A percentile compares a stretch with the other conserved stretches of the same genome.
Conservation (phyloP, 2,329 filamentous ascomycete species). For the Canariomyces notabilis region DNA sequence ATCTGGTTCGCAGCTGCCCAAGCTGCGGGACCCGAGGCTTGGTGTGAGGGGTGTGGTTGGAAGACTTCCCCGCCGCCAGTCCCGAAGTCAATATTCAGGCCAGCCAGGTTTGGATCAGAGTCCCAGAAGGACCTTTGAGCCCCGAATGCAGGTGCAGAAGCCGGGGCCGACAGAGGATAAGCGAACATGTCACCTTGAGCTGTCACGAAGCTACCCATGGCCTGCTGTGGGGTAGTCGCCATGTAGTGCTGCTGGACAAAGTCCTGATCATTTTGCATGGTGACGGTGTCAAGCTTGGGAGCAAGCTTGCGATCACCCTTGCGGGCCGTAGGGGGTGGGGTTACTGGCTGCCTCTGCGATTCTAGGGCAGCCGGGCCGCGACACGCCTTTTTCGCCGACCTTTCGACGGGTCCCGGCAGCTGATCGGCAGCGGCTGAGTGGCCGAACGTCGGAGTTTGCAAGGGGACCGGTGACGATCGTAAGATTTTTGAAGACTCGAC, state of each 20-base stretch:
- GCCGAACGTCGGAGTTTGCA: constrained; percentile 32
- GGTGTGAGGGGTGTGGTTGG: constrained; percentile 37
- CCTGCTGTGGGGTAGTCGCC: constrained; percentile 44
- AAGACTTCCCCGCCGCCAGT: constrained; percentile 42
- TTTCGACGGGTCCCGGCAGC: constrained; percentile 24
- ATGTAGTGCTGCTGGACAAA: constrained; percentile 51
- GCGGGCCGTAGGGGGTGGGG: constrained; percentile 54
- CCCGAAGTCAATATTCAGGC: constrained; percentile 57
- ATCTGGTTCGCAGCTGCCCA: constrained; percentile 53
- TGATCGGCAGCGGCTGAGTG: constrained; percentile 28
- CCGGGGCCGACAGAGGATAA: constrained; percentile 56
- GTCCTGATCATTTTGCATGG: constrained; percentile 55
- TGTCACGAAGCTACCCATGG: constrained; percentile 43
- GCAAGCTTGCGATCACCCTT: constrained; percentile 53
- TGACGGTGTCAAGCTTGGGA: constrained; percentile 41
- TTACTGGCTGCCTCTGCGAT: constrained; percentile 47
- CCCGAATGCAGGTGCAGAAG: constrained; percentile 41
- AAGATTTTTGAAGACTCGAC: constrained; percentile 56
- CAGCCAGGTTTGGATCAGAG: constrained; percentile 44
- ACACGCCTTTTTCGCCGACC: constrained; percentile 42
- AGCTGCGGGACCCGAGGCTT: constrained; percentile 49
- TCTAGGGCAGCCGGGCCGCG: constrained; percentile 37
- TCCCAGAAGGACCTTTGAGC: constrained; percentile 52
- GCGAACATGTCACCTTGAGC: constrained; percentile 52
- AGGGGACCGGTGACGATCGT: constrained; percentile 49